Evolutionary conservation across 2,329 filamentous ascomycete genomes (phyloP).

Genomic region (Xylaria sp.): DNA sequence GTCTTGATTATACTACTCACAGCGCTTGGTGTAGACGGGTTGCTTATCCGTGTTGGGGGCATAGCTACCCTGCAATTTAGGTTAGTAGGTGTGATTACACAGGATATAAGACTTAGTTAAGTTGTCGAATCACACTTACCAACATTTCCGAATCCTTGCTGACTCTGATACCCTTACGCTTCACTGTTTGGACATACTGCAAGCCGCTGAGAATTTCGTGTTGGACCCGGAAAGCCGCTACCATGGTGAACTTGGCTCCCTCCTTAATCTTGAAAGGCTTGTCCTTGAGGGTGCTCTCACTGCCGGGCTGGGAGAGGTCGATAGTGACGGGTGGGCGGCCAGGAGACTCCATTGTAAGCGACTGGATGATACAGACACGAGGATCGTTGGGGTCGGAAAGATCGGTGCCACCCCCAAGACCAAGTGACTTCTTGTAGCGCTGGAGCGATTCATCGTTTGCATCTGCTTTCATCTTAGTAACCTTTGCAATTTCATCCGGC

Average conservation of each 20-base stretch:
- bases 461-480: slow-evolving; percentile 55
- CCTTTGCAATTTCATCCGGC: slow-evolving; percentile 27
- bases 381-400: slow-evolving; percentile 83
- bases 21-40: slow-evolving; percentile 88
- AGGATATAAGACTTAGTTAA: neutral
- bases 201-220: slow-evolving; percentile 94
- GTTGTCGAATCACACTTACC: slow-evolving; percentile 63
- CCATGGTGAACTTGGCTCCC: slow-evolving; percentile 92
- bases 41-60: slow-evolving; percentile 92
- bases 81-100: slow-evolving; percentile 43
- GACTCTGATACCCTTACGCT: slow-evolving; percentile 85
- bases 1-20: slow-evolving; percentile 65
- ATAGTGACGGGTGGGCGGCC: slow-evolving; percentile 88
- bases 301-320: slow-evolving; percentile 80
- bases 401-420: slow-evolving; percentile 78
- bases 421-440: slow-evolving; percentile 97
- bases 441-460: slow-evolving; percentile 90
- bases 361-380: slow-evolving; percentile 92
- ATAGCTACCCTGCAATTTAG: slow-evolving; percentile 77
- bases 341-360: slow-evolving; percentile 86
- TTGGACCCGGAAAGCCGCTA: slow-evolving; percentile 93
- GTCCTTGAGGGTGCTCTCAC: slow-evolving; percentile 82
- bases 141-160: slow-evolving; percentile 99
- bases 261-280: slow-evolving; percentile 99
- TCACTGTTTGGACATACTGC: slow-evolving; percentile 95